These are phyloP conservation scores for Exophiala alcalophila DNA, from an alignment of 2,329 filamentous ascomycete genomes.

Conservation along the genomic window DNA sequence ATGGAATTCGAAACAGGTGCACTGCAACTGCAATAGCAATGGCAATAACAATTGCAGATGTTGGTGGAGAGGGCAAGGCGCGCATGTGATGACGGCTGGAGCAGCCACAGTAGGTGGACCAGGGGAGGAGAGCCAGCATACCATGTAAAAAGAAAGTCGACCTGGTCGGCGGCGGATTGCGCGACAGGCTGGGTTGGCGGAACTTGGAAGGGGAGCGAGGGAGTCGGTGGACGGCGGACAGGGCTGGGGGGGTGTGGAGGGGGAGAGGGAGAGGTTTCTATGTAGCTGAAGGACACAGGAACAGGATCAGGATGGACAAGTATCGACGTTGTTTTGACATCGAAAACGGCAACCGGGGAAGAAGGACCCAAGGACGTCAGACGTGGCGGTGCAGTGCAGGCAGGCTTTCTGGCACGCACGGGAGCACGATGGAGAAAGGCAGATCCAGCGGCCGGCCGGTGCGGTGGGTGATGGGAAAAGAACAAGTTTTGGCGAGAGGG, in stretches of 20 bases:
- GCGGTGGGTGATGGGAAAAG: slow-evolving; percentile 14
- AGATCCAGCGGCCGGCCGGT: too few species aligned
- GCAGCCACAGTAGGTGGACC: slow-evolving; percentile 15
- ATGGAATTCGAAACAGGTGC: slow-evolving; percentile 14
- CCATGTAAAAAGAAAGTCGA: slow-evolving; percentile 27
- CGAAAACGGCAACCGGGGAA: slow-evolving; percentile 18
- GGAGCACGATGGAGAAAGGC: slow-evolving; percentile 2
- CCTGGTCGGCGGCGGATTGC: too few species aligned
- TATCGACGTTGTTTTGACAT: slow-evolving; percentile 22
- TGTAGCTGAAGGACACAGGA: slow-evolving; percentile 16
- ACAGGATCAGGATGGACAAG: slow-evolving; percentile 13
- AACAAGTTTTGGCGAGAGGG: slow-evolving; percentile 30
- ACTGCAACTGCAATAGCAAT: too few species aligned
- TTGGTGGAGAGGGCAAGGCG: slow-evolving; percentile 18
- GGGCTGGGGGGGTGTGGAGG: slow-evolving; percentile 10
- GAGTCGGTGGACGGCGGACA: slow-evolving; percentile 9
- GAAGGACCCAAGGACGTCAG: slow-evolving; percentile 24
- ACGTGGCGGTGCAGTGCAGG: slow-evolving; percentile 33
- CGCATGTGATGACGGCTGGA: slow-evolving; percentile 22
- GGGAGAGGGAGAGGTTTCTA: slow-evolving; percentile 13
- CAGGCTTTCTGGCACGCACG: too few species aligned
- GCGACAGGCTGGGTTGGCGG: slow-evolving; percentile 1
- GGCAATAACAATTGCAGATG: too few species aligned
- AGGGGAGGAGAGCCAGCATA: slow-evolving; percentile 20
- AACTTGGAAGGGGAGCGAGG: slow-evolving; percentile 13